Evolutionary conservation across 129 eudicot genomes (phyloP).

Genomic region (Flaveria sonorensis): DNA sequence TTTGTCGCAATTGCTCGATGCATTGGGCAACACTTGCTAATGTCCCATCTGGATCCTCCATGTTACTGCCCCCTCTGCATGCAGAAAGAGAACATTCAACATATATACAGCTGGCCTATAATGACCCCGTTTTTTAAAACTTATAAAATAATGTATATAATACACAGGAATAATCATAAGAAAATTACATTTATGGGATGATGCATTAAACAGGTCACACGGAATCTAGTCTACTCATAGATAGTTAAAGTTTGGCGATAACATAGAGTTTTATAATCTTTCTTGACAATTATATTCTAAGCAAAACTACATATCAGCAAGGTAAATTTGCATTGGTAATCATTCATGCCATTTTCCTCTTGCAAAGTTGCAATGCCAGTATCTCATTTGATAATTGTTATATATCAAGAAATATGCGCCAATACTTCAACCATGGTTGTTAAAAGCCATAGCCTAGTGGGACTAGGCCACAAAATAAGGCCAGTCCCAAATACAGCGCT

Average conservation of each 20-base stretch:
- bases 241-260: background rate
- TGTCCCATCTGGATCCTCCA: conserved; percentile 99
- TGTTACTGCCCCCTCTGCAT: conserved; percentile 77
- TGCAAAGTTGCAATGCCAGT: background rate
- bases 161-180: background rate
- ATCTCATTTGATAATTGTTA: background rate
- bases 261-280: background rate
- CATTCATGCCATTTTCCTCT: background rate
- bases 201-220: background rate
- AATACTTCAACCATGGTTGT: background rate
- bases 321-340: background rate
- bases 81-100: conserved; percentile 19
- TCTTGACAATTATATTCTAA: background rate
- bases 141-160: background rate
- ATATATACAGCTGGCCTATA: conserved; percentile 12
- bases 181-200: background rate
- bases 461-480: too few species aligned
- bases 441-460: too few species aligned
- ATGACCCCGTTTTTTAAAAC: background rate
- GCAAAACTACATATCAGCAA: background rate
- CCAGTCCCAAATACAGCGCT: too few species aligned
- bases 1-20: conserved; percentile 93
- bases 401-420: background rate
- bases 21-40: conserved; percentile 98
- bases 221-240: background rate